Percentiles rank a stretch among this genome's conserved stretches.
Conservation (phyloP, 2,329 filamentous ascomycete genomes). For the Colletotrichum truncatum region DNA sequence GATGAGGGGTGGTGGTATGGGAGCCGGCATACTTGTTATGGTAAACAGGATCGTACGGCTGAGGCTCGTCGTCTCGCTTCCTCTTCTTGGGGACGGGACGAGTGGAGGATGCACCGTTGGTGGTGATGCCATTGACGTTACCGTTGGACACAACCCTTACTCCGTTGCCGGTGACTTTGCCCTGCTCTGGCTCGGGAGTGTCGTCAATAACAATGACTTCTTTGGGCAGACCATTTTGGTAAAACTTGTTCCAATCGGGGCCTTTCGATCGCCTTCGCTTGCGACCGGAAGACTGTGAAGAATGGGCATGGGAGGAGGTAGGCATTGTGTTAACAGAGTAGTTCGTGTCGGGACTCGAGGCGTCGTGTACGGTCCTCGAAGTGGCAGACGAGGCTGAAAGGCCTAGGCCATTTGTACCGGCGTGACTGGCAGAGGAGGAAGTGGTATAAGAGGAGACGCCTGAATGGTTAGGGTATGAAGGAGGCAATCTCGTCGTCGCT, state of each 20-base stretch:
- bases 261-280: conserved; percentile 69
- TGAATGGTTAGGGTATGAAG: conserved; percentile 42
- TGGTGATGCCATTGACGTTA: conserved; percentile 41
- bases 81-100: conserved; percentile 77
- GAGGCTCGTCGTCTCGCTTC: conserved; percentile 69
- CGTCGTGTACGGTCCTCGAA: conserved; percentile 42
- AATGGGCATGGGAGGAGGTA: conserved; percentile 34
- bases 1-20: conserved; percentile 76
- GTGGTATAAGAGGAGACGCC: conserved; percentile 37
- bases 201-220: conserved; percentile 89
- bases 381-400: conserved; percentile 42
- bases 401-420: conserved; percentile 46
- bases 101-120: conserved; percentile 38
- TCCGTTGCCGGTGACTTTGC: conserved; percentile 46
- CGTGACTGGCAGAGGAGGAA: conserved; percentile 32
- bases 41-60: conserved; percentile 74
- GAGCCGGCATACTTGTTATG: conserved; percentile 75
- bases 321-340: conserved; percentile 45
- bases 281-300: conserved; percentile 39
- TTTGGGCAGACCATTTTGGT: conserved; percentile 83
- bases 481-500: conserved; percentile 43
- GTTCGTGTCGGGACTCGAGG: conserved; percentile 40
- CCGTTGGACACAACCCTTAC: conserved; percentile 49
- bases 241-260: conserved; percentile 83
- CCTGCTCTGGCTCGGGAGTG: conserved; percentile 63